Base-by-base conservation (phyloP, 2,329 filamentous ascomycete genomes). In the Aspergillus quadricinctus region DNA sequence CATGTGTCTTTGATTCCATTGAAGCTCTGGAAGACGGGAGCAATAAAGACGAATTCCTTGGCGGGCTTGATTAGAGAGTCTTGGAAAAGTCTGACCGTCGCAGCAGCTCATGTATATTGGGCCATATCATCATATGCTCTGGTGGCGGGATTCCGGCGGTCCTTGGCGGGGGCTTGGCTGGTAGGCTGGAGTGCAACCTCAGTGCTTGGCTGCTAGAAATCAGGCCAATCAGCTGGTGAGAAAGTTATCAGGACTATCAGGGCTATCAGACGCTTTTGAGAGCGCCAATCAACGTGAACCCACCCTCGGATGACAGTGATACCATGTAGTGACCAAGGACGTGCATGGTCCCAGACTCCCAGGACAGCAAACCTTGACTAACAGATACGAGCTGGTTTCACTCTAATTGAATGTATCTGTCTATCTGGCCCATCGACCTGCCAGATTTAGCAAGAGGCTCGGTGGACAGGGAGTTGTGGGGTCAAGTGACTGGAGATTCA, bases 111-210 rank as follows among this genome's bases (percentile, higher is more conserved):
- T n/a, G 4, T 5, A 14, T 7, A 53, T 56, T 52, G 55, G 54
- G n/a, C n/a, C n/a, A n/a, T n/a, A n/a, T n/a, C n/a, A n/a, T 17
- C 53, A 48, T 48, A 52, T 46, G 53, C 35, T 53, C 35, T 53
- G 50, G 49, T 50, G 41, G 53, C 55, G 54, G 48, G 17, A 31
- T 19, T 49, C 25, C 27, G 45, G 48, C 41, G 45, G 48, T 43
- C 11, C 60, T 60, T 56, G 52, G 50, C 37, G 2, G 35, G n/a
- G 28, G 27, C 62, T 66, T 66, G 66, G 65, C 65, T 61, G 63
- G 64, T 45, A 63, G 31, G 48, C 46, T 57, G 27, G 54, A 60
- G 49, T 69, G 66, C 60, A 68, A 67, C 66, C 59, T 56, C 56
- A 55, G 6, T 52, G 56, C 57, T 68, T 67, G 61, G 64, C 61